Conservation (phyloP, 192 early-diverging fungal species). For the Nowakowskiella sp. region DNA sequence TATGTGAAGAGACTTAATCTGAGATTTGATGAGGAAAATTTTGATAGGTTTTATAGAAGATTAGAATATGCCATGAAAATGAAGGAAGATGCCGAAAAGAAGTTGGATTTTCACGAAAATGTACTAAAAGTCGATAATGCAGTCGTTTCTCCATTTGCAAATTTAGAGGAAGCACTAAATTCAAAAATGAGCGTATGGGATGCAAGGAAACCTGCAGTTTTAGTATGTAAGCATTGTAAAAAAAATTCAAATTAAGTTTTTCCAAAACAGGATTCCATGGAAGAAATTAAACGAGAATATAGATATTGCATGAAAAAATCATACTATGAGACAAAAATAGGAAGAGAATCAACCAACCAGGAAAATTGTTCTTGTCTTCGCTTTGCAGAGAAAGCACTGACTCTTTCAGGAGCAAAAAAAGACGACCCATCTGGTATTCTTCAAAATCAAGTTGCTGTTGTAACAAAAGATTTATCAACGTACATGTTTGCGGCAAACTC, state of each 20-base stretch:
- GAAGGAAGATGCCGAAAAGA: conserved; percentile 5
- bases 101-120: conserved; percentile 2
- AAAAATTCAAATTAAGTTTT: neutral
- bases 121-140: neutral
- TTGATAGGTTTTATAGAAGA: conserved; percentile 17
- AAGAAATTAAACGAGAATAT: conserved; percentile 20
- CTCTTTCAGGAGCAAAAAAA: conserved; percentile 9
- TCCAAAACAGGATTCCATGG: conserved; percentile 9
- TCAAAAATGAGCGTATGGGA: conserved; percentile 8
- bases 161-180: too few species aligned
- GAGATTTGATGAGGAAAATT: conserved; percentile 23
- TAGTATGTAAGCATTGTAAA: too few species aligned
- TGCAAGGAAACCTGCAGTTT: conserved; percentile 14
- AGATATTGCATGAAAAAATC: conserved; percentile 23
- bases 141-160: conserved; percentile 10
- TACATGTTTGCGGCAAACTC: conserved; percentile 30
- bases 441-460: conserved; percentile 14
- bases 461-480: conserved; percentile 11
- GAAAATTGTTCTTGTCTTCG: too few species aligned
- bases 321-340: conserved; percentile 3
- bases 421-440: conserved; percentile 14
- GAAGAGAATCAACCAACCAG: neutral
- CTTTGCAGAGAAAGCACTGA: conserved; percentile 21
- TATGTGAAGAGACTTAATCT: conserved; percentile 23
- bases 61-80: conserved; percentile 20